Conservation (phyloP, 1,284 basidiomycete genomes). For the Trichosporon sp. region DNA sequence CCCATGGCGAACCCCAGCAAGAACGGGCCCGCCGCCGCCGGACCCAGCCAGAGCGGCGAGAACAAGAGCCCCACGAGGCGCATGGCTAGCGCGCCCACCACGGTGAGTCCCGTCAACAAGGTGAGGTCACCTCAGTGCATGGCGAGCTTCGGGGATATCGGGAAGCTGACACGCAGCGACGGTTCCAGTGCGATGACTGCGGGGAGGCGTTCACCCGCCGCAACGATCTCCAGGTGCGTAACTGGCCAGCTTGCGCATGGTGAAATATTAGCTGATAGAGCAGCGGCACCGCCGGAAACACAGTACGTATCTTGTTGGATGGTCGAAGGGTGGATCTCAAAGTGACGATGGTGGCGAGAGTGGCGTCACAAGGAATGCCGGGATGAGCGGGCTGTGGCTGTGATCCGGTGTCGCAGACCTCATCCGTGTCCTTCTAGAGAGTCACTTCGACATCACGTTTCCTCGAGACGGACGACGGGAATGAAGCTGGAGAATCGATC, state of each 20-base stretch:
- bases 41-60: background rate
- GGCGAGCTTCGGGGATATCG: too few relatives aligned
- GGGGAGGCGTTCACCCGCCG: slow-evolving; percentile 33
- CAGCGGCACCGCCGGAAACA: slow-evolving; percentile 35
- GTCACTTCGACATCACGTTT: too few relatives aligned
- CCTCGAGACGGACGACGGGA: too few relatives aligned
- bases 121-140: too few relatives aligned
- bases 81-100: background rate
- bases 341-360: background rate
- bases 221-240: slow-evolving; percentile 33
- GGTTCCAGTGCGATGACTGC: slow-evolving; percentile 33
- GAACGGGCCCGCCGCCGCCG: background rate
- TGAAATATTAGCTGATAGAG: slow-evolving; percentile 6
- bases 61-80: slow-evolving; percentile 9
- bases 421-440: background rate
- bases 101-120: background rate
- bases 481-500: background rate
- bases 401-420: background rate
- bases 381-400: background rate
- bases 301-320: slow-evolving; percentile 20
- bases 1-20: background rate
- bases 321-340: background rate
- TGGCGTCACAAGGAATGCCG: too few relatives aligned
- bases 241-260: background rate
- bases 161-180: slow-evolving; percentile 22